Evolutionary conservation across 371 early-diverging fungal species (phyloP).

Genomic region (Haplosporangium sp.): DNA sequence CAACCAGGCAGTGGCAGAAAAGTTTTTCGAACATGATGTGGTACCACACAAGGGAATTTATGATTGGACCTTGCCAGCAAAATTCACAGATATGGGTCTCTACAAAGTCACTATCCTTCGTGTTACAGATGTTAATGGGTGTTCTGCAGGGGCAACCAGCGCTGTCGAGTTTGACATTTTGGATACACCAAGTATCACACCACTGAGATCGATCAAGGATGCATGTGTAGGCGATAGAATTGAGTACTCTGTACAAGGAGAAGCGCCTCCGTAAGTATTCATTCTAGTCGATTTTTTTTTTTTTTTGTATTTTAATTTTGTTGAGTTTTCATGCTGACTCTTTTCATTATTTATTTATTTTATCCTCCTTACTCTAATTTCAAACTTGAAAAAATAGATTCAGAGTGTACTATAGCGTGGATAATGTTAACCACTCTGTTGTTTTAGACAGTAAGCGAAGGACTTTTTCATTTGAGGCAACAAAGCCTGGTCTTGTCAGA

Average conservation of each 20-base stretch:
- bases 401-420: constrained; percentile 41
- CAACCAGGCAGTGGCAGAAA: constrained; percentile 30
- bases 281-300: no score
- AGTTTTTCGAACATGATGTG: constrained; percentile 33
- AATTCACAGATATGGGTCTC: constrained; percentile 38
- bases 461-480: constrained; percentile 24
- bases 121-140: constrained; percentile 36
- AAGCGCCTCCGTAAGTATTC: constrained; percentile 30
- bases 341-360: neutral
- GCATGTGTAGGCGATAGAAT: constrained; percentile 42
- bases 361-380: neutral
- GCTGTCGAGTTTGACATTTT: constrained; percentile 45
- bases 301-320: no score
- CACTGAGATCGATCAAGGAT: constrained; percentile 26
- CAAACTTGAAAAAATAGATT: constrained; percentile 19
- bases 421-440: constrained; percentile 17
- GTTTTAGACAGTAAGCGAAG: constrained; percentile 19
- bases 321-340: no score
- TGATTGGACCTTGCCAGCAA: constrained; percentile 41
- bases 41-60: constrained; percentile 39
- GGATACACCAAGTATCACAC: constrained; percentile 48
- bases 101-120: constrained; percentile 35
- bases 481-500: constrained; percentile 33
- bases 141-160: constrained; percentile 20
- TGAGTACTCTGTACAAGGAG: constrained; percentile 41